These are phyloP conservation scores for Rhizopogon vinicolor DNA, from an alignment of 768 basidiomycete genomes.

Conservation along the genomic window DNA sequence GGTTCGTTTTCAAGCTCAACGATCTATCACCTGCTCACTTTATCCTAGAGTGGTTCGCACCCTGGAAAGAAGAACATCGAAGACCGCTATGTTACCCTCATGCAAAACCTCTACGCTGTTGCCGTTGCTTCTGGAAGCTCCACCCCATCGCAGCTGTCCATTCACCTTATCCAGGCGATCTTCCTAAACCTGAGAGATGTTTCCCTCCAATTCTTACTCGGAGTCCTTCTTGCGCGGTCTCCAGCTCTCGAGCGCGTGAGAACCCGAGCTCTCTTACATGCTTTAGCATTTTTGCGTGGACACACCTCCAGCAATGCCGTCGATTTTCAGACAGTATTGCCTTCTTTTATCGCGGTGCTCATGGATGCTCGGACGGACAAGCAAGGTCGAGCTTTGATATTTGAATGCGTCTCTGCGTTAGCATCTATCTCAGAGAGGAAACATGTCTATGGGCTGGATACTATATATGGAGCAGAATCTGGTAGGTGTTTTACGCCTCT, in stretches of 20 bases:
- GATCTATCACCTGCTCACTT: background rate
- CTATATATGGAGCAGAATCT: slow-evolving; percentile 60
- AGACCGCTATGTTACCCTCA: slow-evolving; percentile 50
- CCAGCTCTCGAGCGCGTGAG: slow-evolving; percentile 29
- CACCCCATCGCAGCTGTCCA: slow-evolving; percentile 39
- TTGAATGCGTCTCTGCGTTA: slow-evolving; percentile 52
- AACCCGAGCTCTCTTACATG: slow-evolving; percentile 66
- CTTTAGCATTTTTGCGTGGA: slow-evolving; percentile 76
- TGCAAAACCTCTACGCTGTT: slow-evolving; percentile 61
- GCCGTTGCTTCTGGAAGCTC: slow-evolving; percentile 52
- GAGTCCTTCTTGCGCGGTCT: slow-evolving; percentile 49
- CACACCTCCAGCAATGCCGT: slow-evolving; percentile 50
- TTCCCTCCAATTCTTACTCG: slow-evolving; percentile 76
- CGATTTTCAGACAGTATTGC: slow-evolving; percentile 81
- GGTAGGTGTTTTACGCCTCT: slow-evolving; percentile 34
- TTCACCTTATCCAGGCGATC: slow-evolving; percentile 53
- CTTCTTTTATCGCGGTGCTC: slow-evolving; percentile 61
- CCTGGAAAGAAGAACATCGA: slow-evolving; percentile 15
- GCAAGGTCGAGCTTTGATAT: slow-evolving; percentile 31
- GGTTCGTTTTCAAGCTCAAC: slow-evolving; percentile 24
- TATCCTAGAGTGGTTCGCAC: slow-evolving; percentile 13
- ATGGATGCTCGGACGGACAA: slow-evolving; percentile 22
- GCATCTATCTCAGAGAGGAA: slow-evolving; percentile 34
- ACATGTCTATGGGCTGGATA: slow-evolving; percentile 68
- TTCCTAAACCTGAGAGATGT: slow-evolving; percentile 69